Conservation (phyloP, 2,329 filamentous ascomycete species). For the Xylaria sp. region DNA sequence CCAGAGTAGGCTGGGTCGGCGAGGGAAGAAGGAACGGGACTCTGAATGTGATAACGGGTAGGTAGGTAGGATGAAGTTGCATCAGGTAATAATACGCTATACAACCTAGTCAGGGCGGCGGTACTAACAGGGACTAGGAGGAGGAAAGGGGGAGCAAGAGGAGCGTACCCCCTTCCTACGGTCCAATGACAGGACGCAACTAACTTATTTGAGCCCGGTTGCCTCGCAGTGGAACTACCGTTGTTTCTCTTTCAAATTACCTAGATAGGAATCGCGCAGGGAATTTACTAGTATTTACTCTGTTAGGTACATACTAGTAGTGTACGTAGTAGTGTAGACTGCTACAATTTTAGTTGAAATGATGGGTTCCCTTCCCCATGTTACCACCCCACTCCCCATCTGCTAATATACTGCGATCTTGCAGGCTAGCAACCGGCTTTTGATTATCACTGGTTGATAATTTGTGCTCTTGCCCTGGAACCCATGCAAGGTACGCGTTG, state of each 20-base stretch:
- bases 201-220: constrained; percentile 11
- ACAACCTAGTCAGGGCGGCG: constrained; percentile 26
- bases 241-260: background rate
- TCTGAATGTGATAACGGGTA: constrained; percentile 17
- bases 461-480: constrained; percentile 18
- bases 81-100: constrained; percentile 28
- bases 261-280: constrained; percentile 7
- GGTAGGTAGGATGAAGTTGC: constrained; percentile 27
- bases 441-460: constrained; percentile 12
- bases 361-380: constrained; percentile 27
- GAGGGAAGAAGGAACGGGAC: constrained; percentile 37
- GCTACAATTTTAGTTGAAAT: constrained; percentile 28
- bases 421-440: constrained; percentile 11
- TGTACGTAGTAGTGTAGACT: background rate
- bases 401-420: constrained; percentile 14
- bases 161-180: background rate
- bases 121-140: constrained; percentile 15
- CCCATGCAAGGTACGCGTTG: constrained; percentile 21
- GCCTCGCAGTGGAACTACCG: background rate
- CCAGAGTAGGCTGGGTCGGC: constrained; percentile 31
- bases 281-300: background rate
- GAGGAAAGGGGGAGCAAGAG: constrained; percentile 20
- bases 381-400: constrained; percentile 10
- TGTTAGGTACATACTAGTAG: no score
- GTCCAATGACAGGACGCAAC: constrained; percentile 23